A percentile compares a stretch with the other conserved stretches of the same genome.
phyloP scores from a whole-genome alignment of 2,329 filamentous ascomycete genomes.

The Diaporthe sp. region DNA sequence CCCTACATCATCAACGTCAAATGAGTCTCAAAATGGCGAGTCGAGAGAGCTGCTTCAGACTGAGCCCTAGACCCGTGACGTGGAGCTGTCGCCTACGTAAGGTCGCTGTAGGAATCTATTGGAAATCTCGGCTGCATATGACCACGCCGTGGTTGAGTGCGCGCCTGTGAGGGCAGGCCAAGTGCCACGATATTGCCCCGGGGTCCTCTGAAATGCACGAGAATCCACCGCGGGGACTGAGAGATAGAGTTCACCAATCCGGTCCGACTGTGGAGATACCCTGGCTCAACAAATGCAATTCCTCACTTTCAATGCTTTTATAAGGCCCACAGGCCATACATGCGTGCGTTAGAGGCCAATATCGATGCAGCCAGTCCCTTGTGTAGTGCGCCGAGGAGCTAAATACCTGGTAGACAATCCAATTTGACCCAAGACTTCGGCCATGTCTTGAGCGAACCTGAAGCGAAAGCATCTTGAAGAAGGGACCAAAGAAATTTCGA shows the following conservation, averaged over 20 bases:
- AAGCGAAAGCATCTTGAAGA: background rate
- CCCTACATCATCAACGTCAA: background rate
- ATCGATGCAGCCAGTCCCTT: background rate
- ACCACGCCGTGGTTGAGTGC: no score
- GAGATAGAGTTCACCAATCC: conserved; percentile 4
- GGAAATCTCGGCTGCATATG: background rate
- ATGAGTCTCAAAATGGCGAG: background rate
- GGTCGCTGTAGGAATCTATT: no score
- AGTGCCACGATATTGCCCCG: background rate
- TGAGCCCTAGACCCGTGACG: background rate
- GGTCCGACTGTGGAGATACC: background rate
- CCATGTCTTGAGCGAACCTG: background rate
- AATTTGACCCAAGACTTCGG: background rate
- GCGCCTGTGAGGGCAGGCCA: background rate
- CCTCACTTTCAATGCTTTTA: background rate
- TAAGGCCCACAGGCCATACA: background rate
- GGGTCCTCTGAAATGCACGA: background rate
- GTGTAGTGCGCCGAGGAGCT: background rate
- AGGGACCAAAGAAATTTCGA: background rate
- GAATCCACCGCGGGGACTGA: background rate
- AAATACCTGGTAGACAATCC: background rate
- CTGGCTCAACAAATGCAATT: background rate
- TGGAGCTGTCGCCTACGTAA: background rate
- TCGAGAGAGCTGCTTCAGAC: background rate
- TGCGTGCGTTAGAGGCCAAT: background rate